These are phyloP conservation scores for Debaryomyces psychrophilus DNA, from an alignment of 1,139 yeast species.

Conservation along the genomic window DNA sequence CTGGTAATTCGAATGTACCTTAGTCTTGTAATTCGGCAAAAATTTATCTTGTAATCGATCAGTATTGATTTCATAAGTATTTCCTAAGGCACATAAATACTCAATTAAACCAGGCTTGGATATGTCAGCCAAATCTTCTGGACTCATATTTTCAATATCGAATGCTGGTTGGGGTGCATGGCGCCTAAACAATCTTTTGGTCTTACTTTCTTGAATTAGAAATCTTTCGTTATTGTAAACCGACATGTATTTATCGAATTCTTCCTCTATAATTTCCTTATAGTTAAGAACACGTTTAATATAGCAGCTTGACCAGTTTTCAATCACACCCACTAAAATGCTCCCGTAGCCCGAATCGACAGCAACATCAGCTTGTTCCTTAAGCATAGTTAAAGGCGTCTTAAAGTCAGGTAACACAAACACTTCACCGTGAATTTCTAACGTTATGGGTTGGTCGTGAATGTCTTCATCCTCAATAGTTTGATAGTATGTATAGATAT, in stretches of 20 bases:
- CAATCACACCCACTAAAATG: slow-evolving; percentile 80
- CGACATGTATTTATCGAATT: slow-evolving; percentile 52
- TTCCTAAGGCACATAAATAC: slow-evolving; percentile 81
- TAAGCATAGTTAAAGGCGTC: slow-evolving; percentile 70
- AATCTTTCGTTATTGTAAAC: slow-evolving; percentile 45
- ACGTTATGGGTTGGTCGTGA: slow-evolving; percentile 59
- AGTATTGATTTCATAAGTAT: slow-evolving; percentile 80
- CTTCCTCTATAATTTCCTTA: slow-evolving; percentile 58
- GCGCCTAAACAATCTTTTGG: slow-evolving; percentile 51
- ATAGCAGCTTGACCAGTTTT: slow-evolving; percentile 68
- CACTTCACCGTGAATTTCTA: slow-evolving; percentile 70
- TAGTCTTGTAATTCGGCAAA: slow-evolving; percentile 61
- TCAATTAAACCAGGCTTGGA: slow-evolving; percentile 81
- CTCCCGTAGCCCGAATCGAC: slow-evolving; percentile 85
- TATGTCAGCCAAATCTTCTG: slow-evolving; percentile 51
- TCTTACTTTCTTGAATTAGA: slow-evolving; percentile 41
- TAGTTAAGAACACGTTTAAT: slow-evolving; percentile 64
- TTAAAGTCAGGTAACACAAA: slow-evolving; percentile 60
- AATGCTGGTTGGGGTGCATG: slow-evolving; percentile 25
- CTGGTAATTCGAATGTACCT: slow-evolving; percentile 69
- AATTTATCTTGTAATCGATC: slow-evolving; percentile 81
- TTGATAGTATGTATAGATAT: slow-evolving; percentile 47
- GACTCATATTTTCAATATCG: slow-evolving; percentile 47
- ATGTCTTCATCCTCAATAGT: slow-evolving; percentile 46
- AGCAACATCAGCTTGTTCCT: slow-evolving; percentile 91